Conservation (phyloP, 306 rosid genomes). For the Abrus pulchellus region DNA sequence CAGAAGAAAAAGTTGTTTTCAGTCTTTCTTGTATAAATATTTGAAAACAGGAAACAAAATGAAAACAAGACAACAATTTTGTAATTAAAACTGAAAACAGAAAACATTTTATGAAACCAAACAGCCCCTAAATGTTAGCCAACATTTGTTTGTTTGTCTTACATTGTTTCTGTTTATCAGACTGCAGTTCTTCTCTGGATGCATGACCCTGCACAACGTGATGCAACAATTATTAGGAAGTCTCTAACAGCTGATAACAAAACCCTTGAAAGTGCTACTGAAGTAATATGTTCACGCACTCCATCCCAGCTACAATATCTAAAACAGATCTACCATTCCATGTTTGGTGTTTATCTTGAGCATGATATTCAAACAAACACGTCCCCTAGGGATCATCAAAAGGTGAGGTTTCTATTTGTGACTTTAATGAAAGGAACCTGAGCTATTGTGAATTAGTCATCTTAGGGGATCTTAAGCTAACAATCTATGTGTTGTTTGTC, state of each 20-base stretch:
- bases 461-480: constrained; percentile 34
- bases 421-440: constrained; percentile 39
- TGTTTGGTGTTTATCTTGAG: constrained; percentile 61
- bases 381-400: constrained; percentile 62
- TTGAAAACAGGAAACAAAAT: no score
- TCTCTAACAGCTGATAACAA: constrained; percentile 39
- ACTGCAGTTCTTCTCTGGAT: constrained; percentile 76
- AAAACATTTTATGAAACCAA: no score
- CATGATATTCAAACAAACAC: constrained; percentile 60
- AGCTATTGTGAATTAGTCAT: constrained; percentile 61
- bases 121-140: no score
- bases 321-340: constrained; percentile 68
- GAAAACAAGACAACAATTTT: no score
- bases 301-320: constrained; percentile 75
- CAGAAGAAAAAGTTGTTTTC: no score
- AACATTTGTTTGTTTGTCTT: not conserved
- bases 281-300: constrained; percentile 82
- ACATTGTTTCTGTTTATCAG: constrained; percentile 52
- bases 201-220: constrained; percentile 77
- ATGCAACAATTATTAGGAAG: constrained; percentile 60
- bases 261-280: constrained; percentile 70
- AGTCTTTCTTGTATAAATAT: no score
- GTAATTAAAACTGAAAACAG: no score
- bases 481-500: constrained; percentile 44
- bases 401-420: constrained; percentile 51